phyloP scores from a whole-genome alignment of 2,329 filamentous ascomycete species.

The Metarhizium humberi region DNA sequence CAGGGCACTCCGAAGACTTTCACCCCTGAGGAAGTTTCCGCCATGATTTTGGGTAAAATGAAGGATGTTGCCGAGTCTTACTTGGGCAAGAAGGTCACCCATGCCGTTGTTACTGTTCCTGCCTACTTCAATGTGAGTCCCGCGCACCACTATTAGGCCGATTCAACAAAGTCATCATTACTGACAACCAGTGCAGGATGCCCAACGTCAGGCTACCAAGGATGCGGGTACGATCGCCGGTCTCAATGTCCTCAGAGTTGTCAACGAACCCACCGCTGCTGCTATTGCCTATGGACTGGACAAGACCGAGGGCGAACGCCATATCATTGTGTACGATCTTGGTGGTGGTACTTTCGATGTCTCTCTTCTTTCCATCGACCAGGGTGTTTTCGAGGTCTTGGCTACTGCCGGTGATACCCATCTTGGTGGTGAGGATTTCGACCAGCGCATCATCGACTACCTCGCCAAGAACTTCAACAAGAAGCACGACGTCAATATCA shows the following conservation, averaged over 20 bases:
- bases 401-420: constrained; percentile 95
- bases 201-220: constrained; percentile 94
- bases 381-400: constrained; percentile 89
- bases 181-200: constrained; percentile 45
- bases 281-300: constrained; percentile 91
- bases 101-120: constrained; percentile 87
- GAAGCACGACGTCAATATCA: constrained; percentile 87
- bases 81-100: constrained; percentile 73
- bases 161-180: not conserved
- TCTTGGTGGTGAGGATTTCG: constrained; percentile 97
- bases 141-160: too few relatives aligned
- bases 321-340: constrained; percentile 89
- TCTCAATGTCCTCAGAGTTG: constrained; percentile 89
- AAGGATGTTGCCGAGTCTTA: constrained; percentile 74
- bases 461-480: constrained; percentile 98
- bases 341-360: constrained; percentile 95
- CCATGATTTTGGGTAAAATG: constrained; percentile 79
- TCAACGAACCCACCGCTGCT: constrained; percentile 93
- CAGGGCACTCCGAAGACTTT: constrained; percentile 57
- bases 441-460: constrained; percentile 94
- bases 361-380: constrained; percentile 81
- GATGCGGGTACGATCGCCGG: constrained; percentile 87
- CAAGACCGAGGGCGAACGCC: constrained; percentile 73
- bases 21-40: constrained; percentile 72
- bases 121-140: constrained; percentile 77